Evolutionary conservation across 371 early-diverging fungal species (phyloP).

Genomic region (Haplosporangium sp.): DNA sequence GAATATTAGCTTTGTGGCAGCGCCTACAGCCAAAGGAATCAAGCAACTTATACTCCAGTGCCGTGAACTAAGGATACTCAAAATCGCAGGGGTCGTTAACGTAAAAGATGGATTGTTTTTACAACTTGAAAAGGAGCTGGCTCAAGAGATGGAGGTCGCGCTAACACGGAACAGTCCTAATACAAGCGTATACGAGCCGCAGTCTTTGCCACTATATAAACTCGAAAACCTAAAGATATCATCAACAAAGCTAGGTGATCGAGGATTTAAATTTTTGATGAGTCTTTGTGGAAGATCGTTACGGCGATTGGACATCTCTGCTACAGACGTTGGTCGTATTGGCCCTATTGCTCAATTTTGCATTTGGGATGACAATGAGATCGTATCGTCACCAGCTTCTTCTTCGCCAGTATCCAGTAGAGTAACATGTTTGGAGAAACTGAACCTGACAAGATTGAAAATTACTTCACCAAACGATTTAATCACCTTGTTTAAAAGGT

Average conservation of each 20-base stretch:
- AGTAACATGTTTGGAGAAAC: constrained; percentile 24
- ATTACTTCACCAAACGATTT: constrained; percentile 20
- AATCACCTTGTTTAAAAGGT: constrained; percentile 8
- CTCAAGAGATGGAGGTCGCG: constrained; percentile 2
- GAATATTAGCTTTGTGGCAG: constrained; percentile 45
- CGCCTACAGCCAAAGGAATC: constrained; percentile 32
- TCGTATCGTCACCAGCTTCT: background rate
- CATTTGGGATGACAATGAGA: constrained; percentile 11
- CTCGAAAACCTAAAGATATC: constrained; percentile 44
- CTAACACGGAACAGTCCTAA: background rate
- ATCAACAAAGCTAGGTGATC: constrained; percentile 34
- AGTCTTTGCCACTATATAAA: constrained; percentile 15
- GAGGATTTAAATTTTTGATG: constrained; percentile 33
- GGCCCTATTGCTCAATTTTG: constrained; percentile 21
- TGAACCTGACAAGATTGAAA: constrained; percentile 38
- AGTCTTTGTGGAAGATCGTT: constrained; percentile 26
- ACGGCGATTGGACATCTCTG: constrained; percentile 35
- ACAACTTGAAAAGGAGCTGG: constrained; percentile 23
- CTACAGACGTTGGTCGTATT: constrained; percentile 20
- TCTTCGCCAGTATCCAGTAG: background rate
- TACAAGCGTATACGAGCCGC: background rate
- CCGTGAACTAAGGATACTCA: constrained; percentile 23
- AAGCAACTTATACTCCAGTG: constrained; percentile 20
- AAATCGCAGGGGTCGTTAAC: constrained; percentile 33
- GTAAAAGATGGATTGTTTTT: constrained; percentile 28